Conservation (phyloP, 2,329 filamentous ascomycete genomes). For the Alternaria tenuissima region DNA sequence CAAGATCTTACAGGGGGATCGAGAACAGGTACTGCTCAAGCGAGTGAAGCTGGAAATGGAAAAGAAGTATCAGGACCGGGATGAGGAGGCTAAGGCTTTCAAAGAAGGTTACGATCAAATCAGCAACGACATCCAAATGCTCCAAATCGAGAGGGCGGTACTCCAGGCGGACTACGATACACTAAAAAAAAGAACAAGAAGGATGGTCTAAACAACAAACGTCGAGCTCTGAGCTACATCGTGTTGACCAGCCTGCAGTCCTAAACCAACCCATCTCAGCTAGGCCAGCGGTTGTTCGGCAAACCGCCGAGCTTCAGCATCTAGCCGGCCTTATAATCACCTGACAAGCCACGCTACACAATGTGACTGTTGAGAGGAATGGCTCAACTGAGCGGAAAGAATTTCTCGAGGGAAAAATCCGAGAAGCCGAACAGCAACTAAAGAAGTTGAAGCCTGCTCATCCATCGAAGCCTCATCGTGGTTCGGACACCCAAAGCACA, state of each 20-base stretch:
- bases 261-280: not conserved
- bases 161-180: not conserved
- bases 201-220: not conserved
- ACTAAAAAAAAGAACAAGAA: not conserved
- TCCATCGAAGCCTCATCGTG: not conserved
- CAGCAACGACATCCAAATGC: not conserved
- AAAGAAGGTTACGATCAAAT: conserved; percentile 4
- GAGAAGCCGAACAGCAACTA: not conserved
- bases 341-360: not conserved
- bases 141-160: not conserved
- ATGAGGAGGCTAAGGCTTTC: not conserved
- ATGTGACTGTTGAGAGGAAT: not conserved
- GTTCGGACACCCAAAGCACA: not conserved
- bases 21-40: not conserved
- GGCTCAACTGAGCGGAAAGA: not conserved
- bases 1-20: not conserved
- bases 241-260: not conserved
- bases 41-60: not conserved
- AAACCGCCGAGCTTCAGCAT: conserved; percentile 1
- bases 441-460: not conserved
- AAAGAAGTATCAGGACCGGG: not conserved
- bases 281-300: not conserved
- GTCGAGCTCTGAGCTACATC: no score
- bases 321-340: not conserved
- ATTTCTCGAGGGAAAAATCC: not conserved